phyloP scores from a whole-genome alignment of 2,329 filamentous ascomycete species.

The Fusarium sacchari region DNA sequence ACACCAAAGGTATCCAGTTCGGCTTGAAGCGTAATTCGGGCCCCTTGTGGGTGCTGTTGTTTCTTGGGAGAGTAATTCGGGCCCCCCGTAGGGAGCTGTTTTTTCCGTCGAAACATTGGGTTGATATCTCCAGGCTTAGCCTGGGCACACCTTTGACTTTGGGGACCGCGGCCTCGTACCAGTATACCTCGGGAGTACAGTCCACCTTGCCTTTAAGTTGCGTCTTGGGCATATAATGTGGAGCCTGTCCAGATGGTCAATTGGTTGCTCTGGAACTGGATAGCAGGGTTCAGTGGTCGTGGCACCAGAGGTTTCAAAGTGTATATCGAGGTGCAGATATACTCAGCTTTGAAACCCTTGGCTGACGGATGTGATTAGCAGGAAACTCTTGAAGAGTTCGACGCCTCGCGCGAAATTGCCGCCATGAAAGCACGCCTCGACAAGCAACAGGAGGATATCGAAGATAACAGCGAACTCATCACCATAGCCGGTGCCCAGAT shows the following conservation, averaged over 20 bases:
- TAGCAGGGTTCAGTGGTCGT: conserved; percentile 18
- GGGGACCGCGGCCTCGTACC: conserved; percentile 7
- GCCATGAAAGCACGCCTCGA: neutral
- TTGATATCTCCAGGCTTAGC: conserved; percentile 11
- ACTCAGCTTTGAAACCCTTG: conserved; percentile 29
- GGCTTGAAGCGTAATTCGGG: neutral
- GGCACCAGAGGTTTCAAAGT: conserved; percentile 5
- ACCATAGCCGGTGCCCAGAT: neutral
- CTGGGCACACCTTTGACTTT: conserved; percentile 2
- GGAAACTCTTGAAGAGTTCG: neutral
- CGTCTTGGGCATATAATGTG: conserved; percentile 5
- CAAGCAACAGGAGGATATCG: neutral
- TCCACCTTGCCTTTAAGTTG: neutral
- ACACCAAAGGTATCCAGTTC: neutral
- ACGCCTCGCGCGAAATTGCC: too few relatives aligned
- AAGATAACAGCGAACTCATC: neutral
- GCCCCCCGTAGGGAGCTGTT: neutral
- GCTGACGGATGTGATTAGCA: conserved; percentile 29
- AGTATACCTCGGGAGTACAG: conserved; percentile 5
- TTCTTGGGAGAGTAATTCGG: neutral
- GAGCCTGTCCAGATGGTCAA: conserved; percentile 19
- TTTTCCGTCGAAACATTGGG: neutral
- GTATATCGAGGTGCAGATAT: conserved; percentile 33
- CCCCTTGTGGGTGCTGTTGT: too few relatives aligned
- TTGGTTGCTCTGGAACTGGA: conserved; percentile 25